These are phyloP conservation scores for Hanseniaspora meyeri DNA, from an alignment of 805 yeast genomes.

Conservation along the genomic window DNA sequence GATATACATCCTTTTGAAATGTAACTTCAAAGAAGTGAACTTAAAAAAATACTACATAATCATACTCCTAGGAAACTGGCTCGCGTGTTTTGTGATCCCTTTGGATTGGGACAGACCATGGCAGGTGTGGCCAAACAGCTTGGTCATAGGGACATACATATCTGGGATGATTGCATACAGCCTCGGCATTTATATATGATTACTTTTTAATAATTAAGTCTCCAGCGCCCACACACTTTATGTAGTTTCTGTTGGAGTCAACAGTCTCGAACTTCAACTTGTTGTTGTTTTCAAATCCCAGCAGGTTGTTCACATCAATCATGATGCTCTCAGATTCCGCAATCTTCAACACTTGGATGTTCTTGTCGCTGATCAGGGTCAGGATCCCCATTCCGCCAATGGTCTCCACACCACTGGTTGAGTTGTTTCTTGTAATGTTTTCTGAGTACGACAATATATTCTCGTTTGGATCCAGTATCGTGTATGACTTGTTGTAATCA, in stretches of 20 bases:
- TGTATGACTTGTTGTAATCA: neutral
- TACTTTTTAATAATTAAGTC: slow-evolving; percentile 22
- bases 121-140: slow-evolving; percentile 92
- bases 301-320: slow-evolving; percentile 19
- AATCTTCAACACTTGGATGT: slow-evolving; percentile 22
- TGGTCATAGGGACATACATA: slow-evolving; percentile 60
- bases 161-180: slow-evolving; percentile 60
- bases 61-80: slow-evolving; percentile 62
- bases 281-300: slow-evolving; percentile 19
- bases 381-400: slow-evolving; percentile 23
- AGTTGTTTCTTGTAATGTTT: slow-evolving; percentile 16
- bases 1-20: slow-evolving; percentile 42
- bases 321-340: slow-evolving; percentile 19
- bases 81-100: slow-evolving; percentile 88
- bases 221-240: slow-evolving; percentile 26
- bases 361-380: slow-evolving; percentile 25
- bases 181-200: slow-evolving; percentile 26
- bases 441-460: slow-evolving; percentile 22
- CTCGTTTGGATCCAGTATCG: slow-evolving; percentile 14
- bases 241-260: slow-evolving; percentile 15
- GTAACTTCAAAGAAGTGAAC: slow-evolving; percentile 39
- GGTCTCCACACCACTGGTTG: slow-evolving; percentile 14
- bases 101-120: slow-evolving; percentile 96
- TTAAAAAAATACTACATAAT: slow-evolving; percentile 28
- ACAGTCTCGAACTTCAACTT: slow-evolving; percentile 7